Percentiles rank a stretch among this genome's conserved stretches.
phyloP scores from a whole-genome alignment of 352 stramenopile genomes.

The Pythium oligandrum region DNA sequence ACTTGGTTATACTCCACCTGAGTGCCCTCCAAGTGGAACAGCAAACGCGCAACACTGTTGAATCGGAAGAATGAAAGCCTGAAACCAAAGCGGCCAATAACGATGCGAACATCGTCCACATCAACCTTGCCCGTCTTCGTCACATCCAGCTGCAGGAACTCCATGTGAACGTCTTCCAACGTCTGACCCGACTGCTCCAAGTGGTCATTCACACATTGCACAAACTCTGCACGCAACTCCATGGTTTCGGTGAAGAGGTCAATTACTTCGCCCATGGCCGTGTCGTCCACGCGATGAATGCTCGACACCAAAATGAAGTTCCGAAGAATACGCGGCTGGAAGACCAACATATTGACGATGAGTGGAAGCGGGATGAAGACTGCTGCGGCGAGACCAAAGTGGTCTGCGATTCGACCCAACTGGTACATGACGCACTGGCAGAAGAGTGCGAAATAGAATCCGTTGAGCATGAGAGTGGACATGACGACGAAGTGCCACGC shows the following conservation, averaged over 20 bases:
- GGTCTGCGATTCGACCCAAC: constrained; percentile 8
- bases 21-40: constrained; percentile 17
- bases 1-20: constrained; percentile 20
- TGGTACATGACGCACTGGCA: constrained; percentile 23
- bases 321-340: constrained; percentile 21
- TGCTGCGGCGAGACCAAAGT: constrained; percentile 1
- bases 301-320: constrained; percentile 22
- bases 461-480: constrained; percentile 20
- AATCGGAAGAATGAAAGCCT: constrained; percentile 24
- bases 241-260: constrained; percentile 22
- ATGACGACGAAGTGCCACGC: constrained; percentile 21
- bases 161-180: constrained; percentile 7
- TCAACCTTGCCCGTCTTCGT: constrained; percentile 8
- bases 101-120: constrained; percentile 17
- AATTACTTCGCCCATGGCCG: constrained; percentile 20
- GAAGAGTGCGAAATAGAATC: constrained; percentile 22
- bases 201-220: constrained; percentile 13
- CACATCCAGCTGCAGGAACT: constrained; percentile 10
- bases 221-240: constrained; percentile 15
- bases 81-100: constrained; percentile 18
- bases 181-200: constrained; percentile 12
- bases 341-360: constrained; percentile 17
- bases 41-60: constrained; percentile 23
- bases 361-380: constrained; percentile 12
- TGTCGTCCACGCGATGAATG: constrained; percentile 19